phyloP scores from a whole-genome alignment of 225 moss, liverwort and hornwort genomes.

The Sphagnum tenellum region DNA sequence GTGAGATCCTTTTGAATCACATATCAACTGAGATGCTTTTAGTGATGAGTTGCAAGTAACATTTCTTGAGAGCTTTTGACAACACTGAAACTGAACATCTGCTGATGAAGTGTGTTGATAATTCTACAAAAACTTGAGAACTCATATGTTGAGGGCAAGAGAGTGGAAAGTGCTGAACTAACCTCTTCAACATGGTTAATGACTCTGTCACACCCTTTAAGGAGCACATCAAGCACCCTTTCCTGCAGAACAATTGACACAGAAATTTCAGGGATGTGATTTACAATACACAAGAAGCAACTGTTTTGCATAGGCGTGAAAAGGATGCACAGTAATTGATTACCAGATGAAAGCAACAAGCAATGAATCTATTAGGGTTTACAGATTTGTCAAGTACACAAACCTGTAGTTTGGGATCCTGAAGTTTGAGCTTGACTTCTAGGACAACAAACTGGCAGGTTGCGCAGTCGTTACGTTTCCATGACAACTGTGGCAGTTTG shows the following conservation, averaged over 20 bases:
- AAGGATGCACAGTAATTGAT: no score
- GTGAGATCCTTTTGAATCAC: not conserved
- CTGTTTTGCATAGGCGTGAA: no score
- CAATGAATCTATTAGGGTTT: no score
- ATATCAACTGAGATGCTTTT: not conserved
- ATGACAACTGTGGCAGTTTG: slow-evolving; percentile 22
- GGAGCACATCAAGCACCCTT: slow-evolving; percentile 57
- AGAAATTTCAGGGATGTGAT: no score
- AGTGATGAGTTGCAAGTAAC: not conserved
- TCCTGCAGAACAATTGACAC: slow-evolving; percentile 20
- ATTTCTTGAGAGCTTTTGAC: not conserved
- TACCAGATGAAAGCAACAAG: no score
- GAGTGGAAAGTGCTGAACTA: not conserved
- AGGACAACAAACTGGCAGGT: slow-evolving; percentile 82
- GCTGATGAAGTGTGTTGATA: no score
- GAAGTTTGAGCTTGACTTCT: slow-evolving; percentile 80
- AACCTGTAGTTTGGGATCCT: slow-evolving; percentile 70
- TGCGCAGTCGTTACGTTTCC: slow-evolving; percentile 61
- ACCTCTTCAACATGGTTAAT: slow-evolving; percentile 92
- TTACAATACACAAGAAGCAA: no score
- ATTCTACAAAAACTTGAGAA: no score
- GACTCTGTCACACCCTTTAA: slow-evolving; percentile 70
- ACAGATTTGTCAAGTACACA: not conserved
- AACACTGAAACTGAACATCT: no score
- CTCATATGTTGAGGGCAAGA: not conserved